Evolutionary conservation across 2,329 filamentous ascomycete species (phyloP), one percentile per base, ranked within the genome.

Genomic region (Cytospora schulzeri): DNA sequence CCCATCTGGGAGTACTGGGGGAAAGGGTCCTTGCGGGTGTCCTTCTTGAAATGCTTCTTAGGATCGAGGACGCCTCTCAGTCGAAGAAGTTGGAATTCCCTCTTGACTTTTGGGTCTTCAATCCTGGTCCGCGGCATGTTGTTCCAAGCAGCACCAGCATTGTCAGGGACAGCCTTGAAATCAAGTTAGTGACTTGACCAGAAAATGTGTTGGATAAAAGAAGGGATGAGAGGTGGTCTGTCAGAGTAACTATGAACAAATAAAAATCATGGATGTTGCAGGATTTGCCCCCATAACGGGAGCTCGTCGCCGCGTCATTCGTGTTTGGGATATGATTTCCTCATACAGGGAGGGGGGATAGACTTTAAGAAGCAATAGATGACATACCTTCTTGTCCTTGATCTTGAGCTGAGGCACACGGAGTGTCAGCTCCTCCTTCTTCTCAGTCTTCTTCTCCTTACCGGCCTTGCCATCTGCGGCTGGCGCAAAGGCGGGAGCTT

Each of bases 11-110:
- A 96, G 74, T 91, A 98, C 67, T 92, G 88, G 1, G 95, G 95
- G 1, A 90, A 78, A 66, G 86, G 81, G 65, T 85, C 83, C 73
- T 90, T 93, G 62, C 87, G 84, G 58, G 80, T 85, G 59, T 94
- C 89, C 76, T 97, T 98, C 76, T 94, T 96, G 82, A 96, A 96
- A 72, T 94, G 91, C 57, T 91, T 84, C 75, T 98, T 94, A 0
- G 93, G 89, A 69, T 98, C 94, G 26, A 98, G 83, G 24, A 97
- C 89, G 63, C 88, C 89, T 75, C 95, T 88, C 90, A 97, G 94
- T 69, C 92, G 89, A 65, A 99, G 81, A 14, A 98, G 81, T 76
- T 97, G 93, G 58, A 97, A 82, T 74, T 99, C 94, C 70, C 92
- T 86, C 77, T 93, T 96, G 67, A 97, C 82, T 73, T 96, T 88